These are phyloP conservation scores for Cladochytrium replicatum DNA, from an alignment of 192 early-diverging fungal genomes.

Conservation along the genomic window DNA sequence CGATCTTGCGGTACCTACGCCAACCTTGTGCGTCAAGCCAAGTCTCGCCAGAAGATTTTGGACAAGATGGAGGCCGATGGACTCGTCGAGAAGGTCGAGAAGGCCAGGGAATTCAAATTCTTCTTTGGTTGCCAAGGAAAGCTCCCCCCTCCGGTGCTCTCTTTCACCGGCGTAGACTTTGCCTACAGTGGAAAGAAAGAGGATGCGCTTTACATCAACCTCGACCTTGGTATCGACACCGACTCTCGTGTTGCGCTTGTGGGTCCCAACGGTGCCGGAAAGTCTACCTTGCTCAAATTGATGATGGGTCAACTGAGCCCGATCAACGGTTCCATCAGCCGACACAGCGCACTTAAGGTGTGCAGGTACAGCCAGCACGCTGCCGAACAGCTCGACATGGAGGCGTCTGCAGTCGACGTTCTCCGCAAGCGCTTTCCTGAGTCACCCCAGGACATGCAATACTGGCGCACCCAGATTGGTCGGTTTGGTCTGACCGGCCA, in stretches of 20 bases:
- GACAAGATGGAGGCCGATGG: slow-evolving; percentile 99
- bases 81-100: slow-evolving; percentile 89
- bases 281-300: slow-evolving; percentile 95
- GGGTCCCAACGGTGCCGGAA: slow-evolving; percentile 85
- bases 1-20: slow-evolving; percentile 98
- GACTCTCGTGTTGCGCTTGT: slow-evolving; percentile 97
- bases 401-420: slow-evolving; percentile 81
- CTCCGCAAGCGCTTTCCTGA: slow-evolving; percentile 77
- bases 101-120: slow-evolving; percentile 68
- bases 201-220: slow-evolving; percentile 78
- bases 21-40: slow-evolving; percentile 96
- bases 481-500: slow-evolving; percentile 87
- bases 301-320: slow-evolving; percentile 85
- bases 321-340: slow-evolving; percentile 72
- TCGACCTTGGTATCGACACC: slow-evolving; percentile 94
- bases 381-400: slow-evolving; percentile 87
- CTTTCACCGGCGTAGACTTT: slow-evolving; percentile 87
- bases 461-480: slow-evolving; percentile 88
- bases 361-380: slow-evolving; percentile 97
- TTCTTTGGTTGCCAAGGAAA: slow-evolving; percentile 75
- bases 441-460: slow-evolving; percentile 66
- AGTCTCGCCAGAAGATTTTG: slow-evolving; percentile 98
- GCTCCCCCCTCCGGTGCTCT: slow-evolving; percentile 91
- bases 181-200: slow-evolving; percentile 74
- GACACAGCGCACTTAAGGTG: slow-evolving; percentile 89